Evolutionary conservation across 2,329 filamentous ascomycete genomes (phyloP), one percentile per base, ranked within the genome.

Genomic region (Cladosporium austrohemisphaericum): DNA sequence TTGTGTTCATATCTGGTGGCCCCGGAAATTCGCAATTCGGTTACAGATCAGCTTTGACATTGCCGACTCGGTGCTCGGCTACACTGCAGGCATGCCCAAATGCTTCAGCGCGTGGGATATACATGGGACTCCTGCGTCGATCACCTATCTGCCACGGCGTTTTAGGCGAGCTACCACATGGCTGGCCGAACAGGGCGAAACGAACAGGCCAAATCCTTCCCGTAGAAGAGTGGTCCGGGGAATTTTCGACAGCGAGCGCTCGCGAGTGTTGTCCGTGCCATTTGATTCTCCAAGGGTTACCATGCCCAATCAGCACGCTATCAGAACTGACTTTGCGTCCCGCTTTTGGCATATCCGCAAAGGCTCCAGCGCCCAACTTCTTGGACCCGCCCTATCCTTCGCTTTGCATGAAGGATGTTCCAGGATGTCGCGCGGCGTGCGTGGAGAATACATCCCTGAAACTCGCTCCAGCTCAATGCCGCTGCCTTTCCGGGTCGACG

Each of bases 151-250:
- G 26, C 40, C 28, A 20, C 40, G 22, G 32, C 40, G 32, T n/a
- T 26, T 37, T 47, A 47, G 23, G 44, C 44, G 44, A 38, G 5
- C 22, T 20, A 37, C 25, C 44, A 47, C 44, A 47, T 38, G 44
- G 44, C 26, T 26, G 33, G 32, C 25, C 43, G n/a, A 32, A 19
- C 18, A 35, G 29, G 44, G 33, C 44, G 44, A 47, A 47, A 47
- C 44, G 31, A 26, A 47, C 43, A 46, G 32, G 43, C 31, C 19
- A 23, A 37, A 47, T 47, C 44, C 44, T 47, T 47, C 44, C 43
- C 43, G 43, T 20, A n/a, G 25, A 45, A n/a, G n/a, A 45, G 43
- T 46, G 43, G 29, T 45, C 41, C 41, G 41, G 41, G 41, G 41
- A 45, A 45, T 45, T 45, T 35, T 45, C 41, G 41, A 45, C 29